Base-by-base conservation (phyloP, 768 basidiomycete genomes). In the Lentinula sp. region DNA sequence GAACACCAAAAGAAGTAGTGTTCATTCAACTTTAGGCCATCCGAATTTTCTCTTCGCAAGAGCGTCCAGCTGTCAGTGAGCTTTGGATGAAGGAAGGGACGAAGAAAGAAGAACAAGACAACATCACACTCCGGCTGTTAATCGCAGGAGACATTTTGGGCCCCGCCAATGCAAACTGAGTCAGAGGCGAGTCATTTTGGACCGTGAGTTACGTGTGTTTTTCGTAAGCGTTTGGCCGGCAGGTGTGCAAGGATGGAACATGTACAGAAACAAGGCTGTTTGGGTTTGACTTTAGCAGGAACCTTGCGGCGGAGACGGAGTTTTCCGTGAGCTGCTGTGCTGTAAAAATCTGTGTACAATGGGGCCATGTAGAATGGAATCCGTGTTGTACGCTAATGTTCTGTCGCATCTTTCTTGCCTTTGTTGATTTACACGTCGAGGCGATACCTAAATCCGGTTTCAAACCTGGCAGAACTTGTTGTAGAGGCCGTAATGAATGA, bases 1-100 rank as follows among this genome's bases (percentile, higher is more conserved):
- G n/a, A 18, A 28, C 18, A 58, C 31, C 54, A 42, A 43, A 50
- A 11, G 64, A 60, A 46, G 37, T 52, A 54, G 50, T 2, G 18
- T 48, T 18, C 43, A 45, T 45, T 45, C 43, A 31, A 40, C 35
- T 21, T 23, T 49, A 59, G 52, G 18, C 59, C 57, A 40, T 23
- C 40, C 40, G 58, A 60, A 35, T 31, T 23, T 51, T 50, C 37
- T 63, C n/a, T 39, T 53, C 51, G 51, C 51, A n/a, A 39, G 23
- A 53, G 28, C 28, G 32, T 53, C 9, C 18, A 39, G 51, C 31
- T 53, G 31, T 34, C 51, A 53, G 31, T n/a, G 31, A 53, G 18
- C 7, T n/a, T 16, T 34, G 13, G 51, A 53, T 53, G 31, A 34
- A 21, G 31, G 51, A 32, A 39, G 16, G 16, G 18, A 18, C 50